phyloP scores from a whole-genome alignment of 306 rosid genomes.

The Pyrus bretschneideri region DNA sequence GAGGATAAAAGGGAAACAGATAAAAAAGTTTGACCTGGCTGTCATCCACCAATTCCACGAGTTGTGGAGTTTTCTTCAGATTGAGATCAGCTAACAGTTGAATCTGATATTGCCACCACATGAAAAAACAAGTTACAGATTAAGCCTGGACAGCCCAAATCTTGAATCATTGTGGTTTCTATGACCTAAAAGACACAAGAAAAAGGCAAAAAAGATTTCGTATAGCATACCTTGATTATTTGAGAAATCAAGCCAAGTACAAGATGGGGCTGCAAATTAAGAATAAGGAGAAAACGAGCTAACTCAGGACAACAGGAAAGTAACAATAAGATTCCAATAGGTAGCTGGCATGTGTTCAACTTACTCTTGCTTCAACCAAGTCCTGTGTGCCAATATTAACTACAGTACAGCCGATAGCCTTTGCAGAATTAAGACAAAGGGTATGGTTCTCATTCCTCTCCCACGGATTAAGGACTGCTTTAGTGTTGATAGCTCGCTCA shows the following conservation, averaged over 20 bases:
- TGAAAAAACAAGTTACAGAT: conserved; percentile 14
- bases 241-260: conserved; percentile 94
- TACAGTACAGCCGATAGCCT: conserved; percentile 99
- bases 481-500: conserved; percentile 95
- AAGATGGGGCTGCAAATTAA: conserved; percentile 70
- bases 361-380: conserved; percentile 83
- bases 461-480: conserved; percentile 89
- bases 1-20: conserved; percentile 2
- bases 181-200: conserved; percentile 1
- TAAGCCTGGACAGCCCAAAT: conserved; percentile 3
- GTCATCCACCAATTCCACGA: conserved; percentile 92
- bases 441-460: conserved; percentile 98
- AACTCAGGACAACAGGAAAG: neutral
- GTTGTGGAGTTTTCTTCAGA: conserved; percentile 99
- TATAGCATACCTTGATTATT: conserved; percentile 70
- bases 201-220: conserved; percentile 1
- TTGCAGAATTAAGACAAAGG: conserved; percentile 95
- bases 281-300: conserved; percentile 4
- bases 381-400: conserved; percentile 98
- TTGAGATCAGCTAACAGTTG: conserved; percentile 91
- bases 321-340: conserved; percentile 10
- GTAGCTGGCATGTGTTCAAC: conserved; percentile 27
- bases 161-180: conserved; percentile 6
- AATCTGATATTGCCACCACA: conserved; percentile 56
- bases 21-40: conserved; percentile 51